These are phyloP conservation scores for Cryptosporidium viatorum DNA, from an alignment of 169 alveolate genomes.

Conservation along the genomic window DNA sequence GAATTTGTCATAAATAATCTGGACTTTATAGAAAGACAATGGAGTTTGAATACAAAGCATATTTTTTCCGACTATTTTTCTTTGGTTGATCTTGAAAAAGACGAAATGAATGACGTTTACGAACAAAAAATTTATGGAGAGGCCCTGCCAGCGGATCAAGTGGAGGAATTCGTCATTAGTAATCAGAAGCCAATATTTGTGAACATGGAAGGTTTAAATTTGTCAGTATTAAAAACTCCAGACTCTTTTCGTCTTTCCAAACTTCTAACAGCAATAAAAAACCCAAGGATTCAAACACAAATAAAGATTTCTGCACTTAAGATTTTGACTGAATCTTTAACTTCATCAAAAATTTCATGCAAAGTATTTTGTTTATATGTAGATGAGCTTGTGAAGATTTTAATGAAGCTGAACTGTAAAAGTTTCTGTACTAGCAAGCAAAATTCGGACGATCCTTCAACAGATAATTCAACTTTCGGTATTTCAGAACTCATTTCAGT, in stretches of 20 bases:
- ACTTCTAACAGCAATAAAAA: conserved; percentile 22
- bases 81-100: background rate
- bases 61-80: conserved; percentile 7
- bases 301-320: conserved; percentile 44
- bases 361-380: conserved; percentile 7
- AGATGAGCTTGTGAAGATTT: conserved; percentile 45
- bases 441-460: background rate
- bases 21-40: conserved; percentile 23
- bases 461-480: conserved; percentile 10
- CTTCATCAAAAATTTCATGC: conserved; percentile 41
- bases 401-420: conserved; percentile 1
- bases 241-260: conserved; percentile 60
- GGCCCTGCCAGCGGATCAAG: too few relatives aligned
- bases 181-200: background rate
- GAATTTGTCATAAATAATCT: conserved; percentile 7
- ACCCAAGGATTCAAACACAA: conserved; percentile 56
- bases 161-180: background rate
- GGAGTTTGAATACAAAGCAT: conserved; percentile 29
- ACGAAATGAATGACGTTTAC: background rate
- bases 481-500: conserved; percentile 31
- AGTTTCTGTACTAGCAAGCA: background rate
- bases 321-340: conserved; percentile 16
- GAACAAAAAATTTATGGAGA: background rate
- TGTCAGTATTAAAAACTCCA: conserved; percentile 45
- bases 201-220: background rate